Evolutionary conservation across 1,284 basidiomycete species (phyloP), one percentile per base, ranked within the genome.

Genomic region (Trametes polyzona): DNA sequence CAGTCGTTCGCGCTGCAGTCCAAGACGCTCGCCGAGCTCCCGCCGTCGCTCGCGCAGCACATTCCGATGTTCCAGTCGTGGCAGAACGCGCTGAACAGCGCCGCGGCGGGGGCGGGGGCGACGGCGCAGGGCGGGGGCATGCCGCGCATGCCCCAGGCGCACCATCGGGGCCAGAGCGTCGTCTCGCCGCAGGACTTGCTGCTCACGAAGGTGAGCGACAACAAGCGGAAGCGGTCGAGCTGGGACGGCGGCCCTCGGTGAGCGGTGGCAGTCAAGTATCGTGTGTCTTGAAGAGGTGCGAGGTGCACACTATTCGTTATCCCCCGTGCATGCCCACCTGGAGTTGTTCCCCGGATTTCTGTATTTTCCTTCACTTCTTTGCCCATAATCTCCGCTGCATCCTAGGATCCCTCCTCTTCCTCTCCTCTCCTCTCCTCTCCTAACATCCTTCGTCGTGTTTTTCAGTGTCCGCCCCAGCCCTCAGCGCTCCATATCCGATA

Each of bases 171-270:
- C 0, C 84, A 83, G 74, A 88, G 86, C 64, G 81, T 78, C 76
- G 79, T 90, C 37, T 84, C 84, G 56, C 88, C 88, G 27, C 81
- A 87, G 69, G 88, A 90, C 67, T 67, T 89, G 59, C 71, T 86
- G 55, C 58, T 88, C 61, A 76, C 74, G 69, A 78, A 77, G 64
- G 73, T 70, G 3, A 80, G 65, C 52, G 83, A 83, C 56, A 84
- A 84, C 66, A 88, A 88, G 74, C 76, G 87, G 65, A 90, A 90
- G 78, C 78, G 88, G 67, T 83, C 83, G 39, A 90, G 88, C 69
- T 90, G 88, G 88, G 88, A 90, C 69, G 87, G 88, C 6, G 76
- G 75, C 2, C 65, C 65, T 30, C 67, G 66, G n/a, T 71, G 63
- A n/a, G n/a, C n/a, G n/a, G n/a, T n/a, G n/a, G n/a, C n/a, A n/a